Percentiles rank a stretch among this genome's conserved stretches.
Conservation (phyloP, 78 protist species). For the Bodo saltans region DNA sequence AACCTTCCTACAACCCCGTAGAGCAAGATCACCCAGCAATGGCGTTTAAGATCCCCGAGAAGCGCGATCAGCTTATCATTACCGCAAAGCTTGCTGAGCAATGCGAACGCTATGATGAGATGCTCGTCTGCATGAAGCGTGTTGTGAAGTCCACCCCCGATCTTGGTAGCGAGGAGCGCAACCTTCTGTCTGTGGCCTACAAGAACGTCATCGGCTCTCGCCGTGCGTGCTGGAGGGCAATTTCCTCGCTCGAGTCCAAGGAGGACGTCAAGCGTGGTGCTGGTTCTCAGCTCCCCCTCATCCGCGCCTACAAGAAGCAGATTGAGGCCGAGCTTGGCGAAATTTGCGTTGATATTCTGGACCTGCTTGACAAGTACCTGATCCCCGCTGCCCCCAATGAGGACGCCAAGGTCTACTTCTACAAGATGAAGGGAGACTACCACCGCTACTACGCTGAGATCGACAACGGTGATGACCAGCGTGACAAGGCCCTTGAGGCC, state of each 20-base stretch:
- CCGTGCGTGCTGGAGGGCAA: slow-evolving; percentile 97
- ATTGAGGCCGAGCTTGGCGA: slow-evolving; percentile 83
- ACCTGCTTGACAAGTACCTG: slow-evolving; percentile 69
- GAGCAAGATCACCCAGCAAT: no score
- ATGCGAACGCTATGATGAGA: slow-evolving; percentile 84
- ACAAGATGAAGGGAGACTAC: slow-evolving; percentile 42
- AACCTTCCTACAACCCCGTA: no score
- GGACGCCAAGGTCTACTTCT: slow-evolving; percentile 26
- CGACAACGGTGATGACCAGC: slow-evolving; percentile 14
- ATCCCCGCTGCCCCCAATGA: slow-evolving; percentile 50
- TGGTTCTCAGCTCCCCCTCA: neutral
- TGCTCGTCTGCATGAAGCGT: slow-evolving; percentile 89
- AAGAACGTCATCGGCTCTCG: slow-evolving; percentile 97
- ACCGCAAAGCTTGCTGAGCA: slow-evolving; percentile 90
- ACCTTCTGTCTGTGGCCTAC: slow-evolving; percentile 97
- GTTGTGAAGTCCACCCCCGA: slow-evolving; percentile 81
- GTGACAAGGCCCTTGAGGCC: slow-evolving; percentile 15
- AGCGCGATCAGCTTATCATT: slow-evolving; percentile 44
- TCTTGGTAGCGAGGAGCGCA: slow-evolving; percentile 91
- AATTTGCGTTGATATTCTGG: slow-evolving; percentile 76
- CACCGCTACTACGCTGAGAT: slow-evolving; percentile 38
- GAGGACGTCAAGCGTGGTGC: slow-evolving; percentile 39
- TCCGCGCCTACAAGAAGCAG: neutral
- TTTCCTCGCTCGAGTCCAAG: slow-evolving; percentile 77
- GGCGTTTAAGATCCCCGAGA: slow-evolving; percentile 2